Evolutionary conservation across 2,329 filamentous ascomycete species (phyloP).

Genomic region (Aspergillus brasiliensis): DNA sequence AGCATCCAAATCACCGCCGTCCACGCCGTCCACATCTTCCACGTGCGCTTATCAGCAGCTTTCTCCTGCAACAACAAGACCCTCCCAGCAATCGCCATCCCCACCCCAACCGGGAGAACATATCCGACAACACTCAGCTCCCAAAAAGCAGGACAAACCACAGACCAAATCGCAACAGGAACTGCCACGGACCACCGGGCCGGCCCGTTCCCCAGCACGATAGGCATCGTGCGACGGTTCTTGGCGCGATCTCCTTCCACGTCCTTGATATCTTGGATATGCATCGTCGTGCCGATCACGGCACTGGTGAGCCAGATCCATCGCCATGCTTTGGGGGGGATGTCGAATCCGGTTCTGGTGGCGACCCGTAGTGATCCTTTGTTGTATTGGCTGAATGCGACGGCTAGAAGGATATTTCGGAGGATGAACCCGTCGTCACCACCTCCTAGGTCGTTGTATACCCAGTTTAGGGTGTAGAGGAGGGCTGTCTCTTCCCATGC

Average conservation of each 20-base stretch:
- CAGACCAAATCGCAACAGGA: not conserved
- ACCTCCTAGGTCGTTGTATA: slow-evolving; percentile 47
- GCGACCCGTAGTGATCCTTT: not conserved
- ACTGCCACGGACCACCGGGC: not conserved
- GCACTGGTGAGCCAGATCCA: not conserved
- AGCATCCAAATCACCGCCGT: slow-evolving; percentile 1
- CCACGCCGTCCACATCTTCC: slow-evolving; percentile 1
- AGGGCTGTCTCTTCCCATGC: slow-evolving; percentile 29
- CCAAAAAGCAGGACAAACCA: not conserved
- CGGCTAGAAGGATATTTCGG: slow-evolving; percentile 19
- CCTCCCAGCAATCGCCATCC: not conserved
- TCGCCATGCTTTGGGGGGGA: not conserved
- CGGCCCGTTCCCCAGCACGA: not conserved
- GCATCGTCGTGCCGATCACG: slow-evolving; percentile 40
- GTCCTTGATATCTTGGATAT: slow-evolving; percentile 43
- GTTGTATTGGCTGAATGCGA: not conserved
- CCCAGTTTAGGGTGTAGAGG: slow-evolving; percentile 37
- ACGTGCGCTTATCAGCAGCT: not conserved
- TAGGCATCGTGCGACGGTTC: slow-evolving; percentile 18
- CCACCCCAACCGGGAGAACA: not conserved
- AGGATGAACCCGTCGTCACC: slow-evolving; percentile 22
- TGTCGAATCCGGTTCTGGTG: no score
- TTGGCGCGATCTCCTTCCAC: slow-evolving; percentile 30
- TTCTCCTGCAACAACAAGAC: not conserved
- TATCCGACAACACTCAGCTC: not conserved